Evolutionary conservation across 164 flowering plant genomes (phyloP), one percentile per base, ranked within the genome.

Genomic region (Dillenia turbinata): DNA sequence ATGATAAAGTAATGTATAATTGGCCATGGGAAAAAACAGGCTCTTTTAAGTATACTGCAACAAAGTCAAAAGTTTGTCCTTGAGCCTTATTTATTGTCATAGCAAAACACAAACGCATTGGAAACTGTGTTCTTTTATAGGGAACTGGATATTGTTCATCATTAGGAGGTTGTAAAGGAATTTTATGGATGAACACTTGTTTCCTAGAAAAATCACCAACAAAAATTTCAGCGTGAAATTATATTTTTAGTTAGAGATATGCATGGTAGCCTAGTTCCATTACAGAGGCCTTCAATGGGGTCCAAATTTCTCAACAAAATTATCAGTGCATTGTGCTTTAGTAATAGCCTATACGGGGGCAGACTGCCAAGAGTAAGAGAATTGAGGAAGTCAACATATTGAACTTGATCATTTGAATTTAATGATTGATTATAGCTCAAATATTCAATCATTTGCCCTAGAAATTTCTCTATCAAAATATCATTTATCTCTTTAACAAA

Each of bases 31-130:
- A 46, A 22, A 61, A 68, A 14, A 62, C 48, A 48, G 59, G 61
- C 0, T 50, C 10, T 0, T n/a, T 44, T 10, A 61, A 44, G 44
- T 68, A 61, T 9, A 61, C 24, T 1, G 57, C 40, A 43, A 50
- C 61, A 4, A 40, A 9, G 2, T 54, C 15, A 17, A 61, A 16
- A 12, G 63, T 71, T 49, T 66, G 70, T 0, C 74, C 70, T 48
- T 71, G 66, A 46, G 70, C 58, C 17, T 71, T 66, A 11, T 71
- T 66, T 10, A 71, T 71, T 12, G 69, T 70, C 69, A 70, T 65
- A 4, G 66, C 66, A 47, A 71, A 71, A 40, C 66, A 9, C 5
- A 66, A 16, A 5, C 57, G 45, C 1, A 62, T 22, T 0, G 70
- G 66, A 46, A 71, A 71, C 44, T 66, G 62, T 9, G 44, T 55